Evolutionary conservation across 2,329 filamentous ascomycete genomes (phyloP), one percentile per base, ranked within the genome.

Genomic region (Xylaria sp.): DNA sequence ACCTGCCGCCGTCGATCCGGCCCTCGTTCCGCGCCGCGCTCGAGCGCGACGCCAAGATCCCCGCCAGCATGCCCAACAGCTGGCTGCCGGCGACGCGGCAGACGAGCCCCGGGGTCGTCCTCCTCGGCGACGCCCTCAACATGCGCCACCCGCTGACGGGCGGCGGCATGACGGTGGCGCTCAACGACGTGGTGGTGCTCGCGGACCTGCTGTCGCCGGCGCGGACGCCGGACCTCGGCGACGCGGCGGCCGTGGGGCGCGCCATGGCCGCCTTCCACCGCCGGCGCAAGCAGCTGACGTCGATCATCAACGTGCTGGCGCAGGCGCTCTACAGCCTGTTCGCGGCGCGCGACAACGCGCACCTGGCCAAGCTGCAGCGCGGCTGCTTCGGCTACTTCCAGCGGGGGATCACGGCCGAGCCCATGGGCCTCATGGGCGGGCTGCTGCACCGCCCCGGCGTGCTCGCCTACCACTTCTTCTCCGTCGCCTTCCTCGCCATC

Each of bases 101-200:
- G 56, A 89, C 80, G 41, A 82, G 83, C 9, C 83, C 86, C 1
- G 91, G 91, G 3, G 76, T 96, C 56, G 80, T 96, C 44, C 78
- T 99, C 34, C 81, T 97, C 7, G 94, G 94, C 54, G 94, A 99
- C 71, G 93, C 94, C 13, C 88, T 96, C 81, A 99, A 99, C 78
- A 99, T 99, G 94, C 90, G 94, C n/a, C 94, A 99, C 74, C 94
- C 94, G 1, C 81, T 99, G 11, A 99, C 94, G 0, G 94, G 94
- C 48, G 94, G 94, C 62, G 94, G 94, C 65, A 99, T 99, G 94
- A 97, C 93, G 0, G 94, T 97, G 1, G 94, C 91, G 1, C 89
- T 99, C 73, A 96, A 93, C 75, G 94, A 99, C 69, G 92, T 90
- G 1, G 82, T 94, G 9, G 74, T 95, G 1, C 81, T 99, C 21